Evolutionary conservation across 1,139 yeast genomes (phyloP).

Genomic region (Taiozyma sp.): DNA sequence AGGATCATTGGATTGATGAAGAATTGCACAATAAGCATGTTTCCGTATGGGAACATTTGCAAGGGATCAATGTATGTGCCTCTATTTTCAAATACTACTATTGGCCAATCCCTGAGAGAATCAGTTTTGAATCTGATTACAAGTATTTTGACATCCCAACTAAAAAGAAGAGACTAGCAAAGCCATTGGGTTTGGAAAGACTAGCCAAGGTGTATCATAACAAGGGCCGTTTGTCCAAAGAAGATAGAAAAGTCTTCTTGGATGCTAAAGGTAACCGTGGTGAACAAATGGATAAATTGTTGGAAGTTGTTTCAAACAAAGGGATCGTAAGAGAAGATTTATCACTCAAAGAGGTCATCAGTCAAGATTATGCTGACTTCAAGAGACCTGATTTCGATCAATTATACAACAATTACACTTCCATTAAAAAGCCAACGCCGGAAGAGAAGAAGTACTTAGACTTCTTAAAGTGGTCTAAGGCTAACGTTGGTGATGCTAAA

Average conservation of each 20-base stretch:
- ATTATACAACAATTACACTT: conserved; percentile 9
- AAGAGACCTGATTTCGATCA: conserved; percentile 14
- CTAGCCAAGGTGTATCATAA: conserved; percentile 12
- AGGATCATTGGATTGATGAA: conserved; percentile 23
- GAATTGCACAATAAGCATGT: conserved; percentile 12
- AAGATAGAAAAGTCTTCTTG: conserved; percentile 2
- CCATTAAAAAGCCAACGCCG: conserved; percentile 10
- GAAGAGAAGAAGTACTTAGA: conserved; percentile 21
- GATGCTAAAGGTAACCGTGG: not conserved
- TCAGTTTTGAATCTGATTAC: conserved; percentile 22
- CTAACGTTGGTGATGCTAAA: conserved; percentile 9
- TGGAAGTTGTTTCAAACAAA: not conserved
- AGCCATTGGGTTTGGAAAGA: conserved; percentile 18
- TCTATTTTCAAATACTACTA: conserved; percentile 23
- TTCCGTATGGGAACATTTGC: conserved; percentile 21
- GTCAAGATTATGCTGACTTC: conserved; percentile 14
- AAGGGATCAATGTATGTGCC: conserved; percentile 24
- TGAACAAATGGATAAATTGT: conserved; percentile 6
- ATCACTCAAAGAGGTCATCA: conserved; percentile 4
- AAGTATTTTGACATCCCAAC: conserved; percentile 22
- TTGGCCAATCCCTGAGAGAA: conserved; percentile 21
- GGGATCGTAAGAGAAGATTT: conserved; percentile 5
- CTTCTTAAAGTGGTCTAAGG: conserved; percentile 20
- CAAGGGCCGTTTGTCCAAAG: not conserved
- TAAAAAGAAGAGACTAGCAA: conserved; percentile 11